Conservation (phyloP, 306 rosid genomes). For the Glycine soja region DNA sequence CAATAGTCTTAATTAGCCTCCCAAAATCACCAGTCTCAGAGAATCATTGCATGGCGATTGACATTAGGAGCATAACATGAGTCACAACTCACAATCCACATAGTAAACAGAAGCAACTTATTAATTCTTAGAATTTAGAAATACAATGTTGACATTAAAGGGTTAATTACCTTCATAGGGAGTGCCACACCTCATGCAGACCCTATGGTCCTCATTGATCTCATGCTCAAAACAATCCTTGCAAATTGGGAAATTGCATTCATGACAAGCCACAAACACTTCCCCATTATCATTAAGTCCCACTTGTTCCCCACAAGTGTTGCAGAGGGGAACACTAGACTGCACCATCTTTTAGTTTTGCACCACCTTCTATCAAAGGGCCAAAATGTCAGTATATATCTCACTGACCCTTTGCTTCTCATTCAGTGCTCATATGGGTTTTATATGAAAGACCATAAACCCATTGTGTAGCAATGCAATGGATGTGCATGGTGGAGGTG, state of each 20-base stretch:
- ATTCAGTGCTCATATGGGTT: constrained; percentile 36
- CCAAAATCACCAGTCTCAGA: neutral
- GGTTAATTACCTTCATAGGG: constrained; percentile 65
- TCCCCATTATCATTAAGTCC: constrained; percentile 74
- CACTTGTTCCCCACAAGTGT: constrained; percentile 79
- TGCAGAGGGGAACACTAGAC: constrained; percentile 74
- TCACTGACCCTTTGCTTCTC: neutral
- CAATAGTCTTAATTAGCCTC: neutral
- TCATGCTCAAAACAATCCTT: constrained; percentile 72
- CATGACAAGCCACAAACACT: constrained; percentile 75
- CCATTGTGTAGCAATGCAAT: constrained; percentile 31
- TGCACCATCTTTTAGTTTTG: constrained; percentile 62
- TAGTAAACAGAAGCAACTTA: neutral
- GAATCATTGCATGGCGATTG: neutral
- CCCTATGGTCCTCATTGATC: constrained; percentile 68
- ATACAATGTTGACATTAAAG: neutral
- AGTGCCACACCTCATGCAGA: constrained; percentile 75
- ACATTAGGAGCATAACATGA: neutral
- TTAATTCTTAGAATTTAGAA: neutral
- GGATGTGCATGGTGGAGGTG: constrained; percentile 31
- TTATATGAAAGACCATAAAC: constrained; percentile 53
- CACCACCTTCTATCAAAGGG: constrained; percentile 36
- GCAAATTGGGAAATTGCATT: constrained; percentile 80
- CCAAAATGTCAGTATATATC: constrained; percentile 13
- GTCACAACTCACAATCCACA: neutral